Conservation (phyloP, 192 early-diverging fungal species). For the Backusella westeae region DNA sequence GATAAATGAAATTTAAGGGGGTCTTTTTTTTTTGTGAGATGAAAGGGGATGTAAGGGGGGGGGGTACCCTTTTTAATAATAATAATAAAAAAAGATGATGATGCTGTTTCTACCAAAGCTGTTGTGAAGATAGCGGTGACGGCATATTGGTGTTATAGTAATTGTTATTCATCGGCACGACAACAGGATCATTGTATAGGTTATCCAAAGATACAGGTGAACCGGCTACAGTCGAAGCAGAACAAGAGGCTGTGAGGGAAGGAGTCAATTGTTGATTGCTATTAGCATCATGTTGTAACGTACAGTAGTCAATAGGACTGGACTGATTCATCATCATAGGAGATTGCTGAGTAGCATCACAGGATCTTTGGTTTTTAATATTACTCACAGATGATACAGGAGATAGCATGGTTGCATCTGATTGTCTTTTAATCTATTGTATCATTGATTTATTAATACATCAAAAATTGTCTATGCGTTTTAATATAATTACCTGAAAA, state of each 20-base stretch:
- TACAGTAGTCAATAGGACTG: conserved; percentile 9
- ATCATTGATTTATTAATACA: background rate
- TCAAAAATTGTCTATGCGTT: background rate
- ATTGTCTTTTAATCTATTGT: background rate
- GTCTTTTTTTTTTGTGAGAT: background rate
- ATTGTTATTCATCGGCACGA: background rate
- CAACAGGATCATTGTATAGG: conserved; percentile 10
- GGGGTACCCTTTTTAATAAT: background rate
- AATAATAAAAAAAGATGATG: background rate
- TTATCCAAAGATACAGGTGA: conserved; percentile 4
- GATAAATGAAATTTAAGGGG: background rate
- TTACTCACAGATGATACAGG: background rate
- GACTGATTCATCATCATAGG: conserved; percentile 3
- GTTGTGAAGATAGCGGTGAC: conserved; percentile 3
- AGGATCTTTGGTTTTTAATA: background rate
- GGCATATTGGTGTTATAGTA: background rate
- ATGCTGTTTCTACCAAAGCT: conserved; percentile 3
- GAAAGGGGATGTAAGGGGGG: too few relatives aligned
- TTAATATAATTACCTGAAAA: background rate
- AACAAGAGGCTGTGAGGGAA: background rate
- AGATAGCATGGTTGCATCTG: background rate
- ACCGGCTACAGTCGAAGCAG: conserved; percentile 6
- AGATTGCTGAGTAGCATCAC: background rate
- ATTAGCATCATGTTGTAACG: background rate
- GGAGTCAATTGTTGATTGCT: conserved; percentile 6